Evolutionary conservation across 495 filamentous ascomycete genomes (phyloP), one percentile per base, ranked within the genome.

Genomic region (Xylaria scruposa): DNA sequence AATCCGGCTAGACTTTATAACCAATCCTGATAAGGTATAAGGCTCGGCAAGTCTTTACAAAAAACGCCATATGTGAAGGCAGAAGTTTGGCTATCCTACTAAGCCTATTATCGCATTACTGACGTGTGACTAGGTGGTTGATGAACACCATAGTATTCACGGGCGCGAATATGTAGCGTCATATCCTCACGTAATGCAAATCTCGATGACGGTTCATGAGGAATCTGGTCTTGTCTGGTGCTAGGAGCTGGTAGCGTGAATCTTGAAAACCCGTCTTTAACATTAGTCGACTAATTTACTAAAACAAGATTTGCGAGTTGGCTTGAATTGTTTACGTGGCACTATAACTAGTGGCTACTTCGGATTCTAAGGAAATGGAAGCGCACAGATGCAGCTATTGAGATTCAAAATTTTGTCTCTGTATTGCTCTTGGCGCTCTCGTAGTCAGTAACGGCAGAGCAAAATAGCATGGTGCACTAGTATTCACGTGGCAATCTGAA

Each of bases 1-100:
- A 58, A 56, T 67, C n/a, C 17, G 49, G 68, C 68, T 70, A 70
- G 68, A 2, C 21, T 36, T 46, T 38, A 31, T 24, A 62, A 6
- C 33, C 31, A 62, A 13, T 26, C 49, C 67, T 54, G 54, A 33
- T 38, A 29, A 58, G 51, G 67, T 47, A 58, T 54, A 36, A 40
- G 21, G 33, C 33, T 67, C 29, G 65, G 65, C 49, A 67, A 44
- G 21, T 38, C 33, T 15, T 44, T 21, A 56, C 12, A n/a, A 31
- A 15, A 56, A 56, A 38, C n/a, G 56, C 56, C 56, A 59, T 38
- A 15, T 59, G 36, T 38, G 36, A 12, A 38, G 36, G 36, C 36
- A 51, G 19, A 51, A 24, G n/a, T 53, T 10, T 63, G 24, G 36
- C 24, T 42, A 44, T 42, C 40, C 61, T 46, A 17, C 61, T 46